Evolutionary conservation across 768 basidiomycete species (phyloP).

Genomic region (Clitopilus hobsonii): DNA sequence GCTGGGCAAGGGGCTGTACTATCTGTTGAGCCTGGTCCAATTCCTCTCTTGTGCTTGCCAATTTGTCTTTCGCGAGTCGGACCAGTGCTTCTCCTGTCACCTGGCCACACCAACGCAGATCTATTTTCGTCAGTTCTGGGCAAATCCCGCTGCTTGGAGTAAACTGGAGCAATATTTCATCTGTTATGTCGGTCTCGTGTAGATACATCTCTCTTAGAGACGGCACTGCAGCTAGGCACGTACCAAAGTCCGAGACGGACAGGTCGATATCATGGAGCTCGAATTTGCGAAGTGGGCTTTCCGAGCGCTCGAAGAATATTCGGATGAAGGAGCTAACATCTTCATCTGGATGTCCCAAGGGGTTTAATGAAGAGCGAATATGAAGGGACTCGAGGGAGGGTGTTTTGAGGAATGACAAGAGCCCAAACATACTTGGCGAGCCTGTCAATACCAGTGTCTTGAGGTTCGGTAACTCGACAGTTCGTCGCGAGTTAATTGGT

Average conservation of each 20-base stretch:
- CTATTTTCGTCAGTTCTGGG: constrained; percentile 41
- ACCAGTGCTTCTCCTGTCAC: constrained; percentile 48
- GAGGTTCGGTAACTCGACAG: constrained; percentile 19
- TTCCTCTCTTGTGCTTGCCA: constrained; percentile 2
- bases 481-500: constrained; percentile 11
- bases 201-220: constrained; percentile 43
- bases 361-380: constrained; percentile 34
- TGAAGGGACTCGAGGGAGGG: constrained; percentile 33
- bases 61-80: constrained; percentile 39
- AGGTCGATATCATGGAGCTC: constrained; percentile 22
- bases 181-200: constrained; percentile 55
- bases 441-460: constrained; percentile 23
- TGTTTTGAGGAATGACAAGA: constrained; percentile 23
- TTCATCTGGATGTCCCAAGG: constrained; percentile 26
- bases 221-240: constrained; percentile 26
- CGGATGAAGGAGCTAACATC: constrained; percentile 19
- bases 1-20: constrained; percentile 30
- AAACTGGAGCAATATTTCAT: constrained; percentile 34
- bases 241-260: constrained; percentile 15
- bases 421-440: constrained; percentile 20
- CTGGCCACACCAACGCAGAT: constrained; percentile 58
- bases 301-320: constrained; percentile 17
- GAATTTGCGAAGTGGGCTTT: constrained; percentile 23
- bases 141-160: constrained; percentile 36
- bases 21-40: not conserved